phyloP scores from a whole-genome alignment of 495 filamentous ascomycete genomes.

The Talaromyces ruber region DNA sequence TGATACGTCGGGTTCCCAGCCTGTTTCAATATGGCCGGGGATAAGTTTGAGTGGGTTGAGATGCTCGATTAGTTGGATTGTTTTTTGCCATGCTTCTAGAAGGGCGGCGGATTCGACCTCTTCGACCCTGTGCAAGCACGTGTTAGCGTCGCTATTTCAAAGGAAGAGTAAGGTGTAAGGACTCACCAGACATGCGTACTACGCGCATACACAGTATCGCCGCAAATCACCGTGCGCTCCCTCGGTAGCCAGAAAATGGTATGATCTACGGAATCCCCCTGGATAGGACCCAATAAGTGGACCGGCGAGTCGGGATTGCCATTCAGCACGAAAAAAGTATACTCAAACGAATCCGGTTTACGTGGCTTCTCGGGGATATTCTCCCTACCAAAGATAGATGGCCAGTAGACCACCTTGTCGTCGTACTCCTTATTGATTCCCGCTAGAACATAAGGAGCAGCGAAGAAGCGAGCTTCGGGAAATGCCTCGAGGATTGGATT shows the following conservation, averaged over 20 bases:
- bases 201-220: slow-evolving; percentile 15
- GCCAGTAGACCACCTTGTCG: slow-evolving; percentile 22
- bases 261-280: slow-evolving; percentile 17
- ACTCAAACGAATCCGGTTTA: slow-evolving; percentile 17
- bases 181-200: slow-evolving; percentile 11
- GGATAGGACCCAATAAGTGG: slow-evolving; percentile 11
- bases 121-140: slow-evolving; percentile 14
- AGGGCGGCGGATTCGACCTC: slow-evolving; percentile 19
- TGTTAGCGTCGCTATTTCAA: not conserved
- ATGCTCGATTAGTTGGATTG: slow-evolving; percentile 14
- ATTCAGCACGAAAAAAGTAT: slow-evolving; percentile 15
- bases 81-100: slow-evolving; percentile 16
- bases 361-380: slow-evolving; percentile 15
- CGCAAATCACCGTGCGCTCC: slow-evolving; percentile 11
- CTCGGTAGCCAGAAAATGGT: slow-evolving; percentile 17
- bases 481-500: slow-evolving; percentile 22
- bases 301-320: slow-evolving; percentile 13
- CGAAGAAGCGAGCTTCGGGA: slow-evolving; percentile 15
- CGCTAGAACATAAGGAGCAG: slow-evolving; percentile 21
- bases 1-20: slow-evolving; percentile 17
- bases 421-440: slow-evolving; percentile 22
- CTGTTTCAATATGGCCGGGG: slow-evolving; percentile 18
- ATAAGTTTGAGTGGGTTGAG: slow-evolving; percentile 15
- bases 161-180: not conserved
- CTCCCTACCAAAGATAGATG: slow-evolving; percentile 14